Base-by-base conservation (phyloP, 306 rosid species). In the Alnus rubra region DNA sequence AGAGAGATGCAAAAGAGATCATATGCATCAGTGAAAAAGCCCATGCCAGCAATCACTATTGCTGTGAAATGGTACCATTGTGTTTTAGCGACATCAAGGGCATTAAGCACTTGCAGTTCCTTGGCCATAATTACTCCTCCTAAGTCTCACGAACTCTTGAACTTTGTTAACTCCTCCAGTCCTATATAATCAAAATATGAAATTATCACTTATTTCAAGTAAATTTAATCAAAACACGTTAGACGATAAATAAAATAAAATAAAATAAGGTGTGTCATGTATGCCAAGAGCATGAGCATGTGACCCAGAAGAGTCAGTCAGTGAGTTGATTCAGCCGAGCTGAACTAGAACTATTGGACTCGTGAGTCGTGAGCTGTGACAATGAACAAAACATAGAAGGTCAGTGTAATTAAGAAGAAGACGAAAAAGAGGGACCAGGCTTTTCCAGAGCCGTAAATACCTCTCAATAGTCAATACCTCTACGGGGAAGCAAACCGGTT, bases 1-100 rank as follows among this genome's bases (percentile, higher is more conserved):
- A 94, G 94, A 73, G 98, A 94, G n/a, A 94, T 88, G 85, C 97
- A 92, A 55, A 94, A 94, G 3, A 94, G 92, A 81, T 94, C 98
- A 73, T 94, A 94, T 7, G 98, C 88, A 65, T 94, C 96, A 0
- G 98, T 94, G 82, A 94, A 94, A 78, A 94, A 92, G 1, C 97
- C 98, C 97, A 94, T 94, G 30, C 98, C 97, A 45, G 98, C 97
- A 8, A 94, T 88, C 76, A 94, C 84, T 76, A 92, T 92, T 15
- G 96, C 98, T 2, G 97, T 92, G 83, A 94, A 92, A 72, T 94
- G 98, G 76, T 94, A 92, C 92, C 92, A 92, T 87, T 94, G 97
- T 30, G 97, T 94, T 81, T 94, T 92, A 3, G 98, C 98, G 19
- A 77, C 83, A 79, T 94, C 98, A 6, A 94, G 91, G 7, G 97